Base-by-base conservation (phyloP, 495 filamentous ascomycete genomes). In the Endocarpon pusillum region DNA sequence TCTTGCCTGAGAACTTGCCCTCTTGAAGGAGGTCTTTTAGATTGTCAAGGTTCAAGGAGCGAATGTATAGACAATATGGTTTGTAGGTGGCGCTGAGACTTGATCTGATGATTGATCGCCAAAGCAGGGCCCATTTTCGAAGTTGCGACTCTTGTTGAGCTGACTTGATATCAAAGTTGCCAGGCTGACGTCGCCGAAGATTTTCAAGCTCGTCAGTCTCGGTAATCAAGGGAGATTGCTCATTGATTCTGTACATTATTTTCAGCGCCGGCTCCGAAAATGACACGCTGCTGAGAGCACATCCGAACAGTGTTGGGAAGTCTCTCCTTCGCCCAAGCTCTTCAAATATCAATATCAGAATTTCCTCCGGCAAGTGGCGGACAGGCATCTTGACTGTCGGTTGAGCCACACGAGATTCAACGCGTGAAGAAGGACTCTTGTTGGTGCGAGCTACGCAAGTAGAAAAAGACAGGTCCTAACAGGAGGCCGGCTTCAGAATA, bases 11-110 rank as follows among this genome's bases (percentile, higher is more conserved):
- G 32, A 64, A 64, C 16, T 39, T 49, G 3, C 63, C 39, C 38
- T 77, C 66, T 2, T 66, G 57, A 7, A 84, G 57, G 12, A 79
- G 59, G 15, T 67, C 45, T 22, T 54, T 41, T 3, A 85, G 57
- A 40, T 74, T 71, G 37, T 66, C 52, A 1, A 82, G 57, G 42
- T 75, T 66, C 19, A 87, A 53, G 16, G 58, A 47, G 19, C 68
- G 69, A 28, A 83, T 66, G 49, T 77, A 82, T 21, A 62, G 59
- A 43, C 69, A 76, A 42, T 87, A 85, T 0, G 76, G 76, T 39
- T 70, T 77, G 19, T 66, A 53, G 0, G 79, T 81, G 39, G 61
- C 51, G 8, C 62, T 67, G 19, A 78, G 34, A 38, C 72, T 72
- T 1, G 80, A 85, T 4, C 71, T 53, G 34, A 80, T 66, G 32